Evolutionary conservation across 345 rosid species (phyloP), one percentile per base, ranked within the genome.

Genomic region (Citrus reticulata): DNA sequence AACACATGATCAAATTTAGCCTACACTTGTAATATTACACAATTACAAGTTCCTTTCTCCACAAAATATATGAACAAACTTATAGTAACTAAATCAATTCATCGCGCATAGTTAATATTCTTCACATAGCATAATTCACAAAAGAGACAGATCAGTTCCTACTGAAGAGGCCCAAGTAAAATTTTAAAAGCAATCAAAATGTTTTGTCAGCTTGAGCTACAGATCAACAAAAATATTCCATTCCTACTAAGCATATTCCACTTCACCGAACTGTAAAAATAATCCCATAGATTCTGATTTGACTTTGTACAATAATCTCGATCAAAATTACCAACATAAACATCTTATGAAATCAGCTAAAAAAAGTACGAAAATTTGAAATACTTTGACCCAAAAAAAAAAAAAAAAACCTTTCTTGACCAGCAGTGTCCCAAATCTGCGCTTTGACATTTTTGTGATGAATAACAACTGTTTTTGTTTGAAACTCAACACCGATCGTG

Each of bases 401-500:
- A 42, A 42, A 29, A 29, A 29, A 7, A 49, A 42, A 91, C 95
- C 93, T 76, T 82, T 91, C 95, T 87, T 91, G 95, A 79, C 95
- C 95, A 17, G 95, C 95, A 46, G 95, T 91, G 74, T 91, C 95
- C 95, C 95, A 91, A 82, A 89, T 86, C 87, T 91, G 95, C 79
- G 95, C 93, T 78, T 89, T 89, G 89, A 89, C 75, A 71, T 86
- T 89, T 83, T 91, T 89, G 22, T 81, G 80, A 80, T 89, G 93
- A 78, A 91, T 81, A 19, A 73, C 51, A 70, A 91, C 83, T 58
- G 91, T 91, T 76, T 88, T 89, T 2, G 91, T 88, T 77, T 89
- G 93, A 39, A 91, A 89, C 74, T 91, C 92, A 29, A 91, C 94
- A 39, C 94, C 94, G 80, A 91, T 88, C 68, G 94, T 91, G 22